Evolutionary conservation across 352 stramenopile genomes (phyloP).

Genomic region (Phytopythium boreale): DNA sequence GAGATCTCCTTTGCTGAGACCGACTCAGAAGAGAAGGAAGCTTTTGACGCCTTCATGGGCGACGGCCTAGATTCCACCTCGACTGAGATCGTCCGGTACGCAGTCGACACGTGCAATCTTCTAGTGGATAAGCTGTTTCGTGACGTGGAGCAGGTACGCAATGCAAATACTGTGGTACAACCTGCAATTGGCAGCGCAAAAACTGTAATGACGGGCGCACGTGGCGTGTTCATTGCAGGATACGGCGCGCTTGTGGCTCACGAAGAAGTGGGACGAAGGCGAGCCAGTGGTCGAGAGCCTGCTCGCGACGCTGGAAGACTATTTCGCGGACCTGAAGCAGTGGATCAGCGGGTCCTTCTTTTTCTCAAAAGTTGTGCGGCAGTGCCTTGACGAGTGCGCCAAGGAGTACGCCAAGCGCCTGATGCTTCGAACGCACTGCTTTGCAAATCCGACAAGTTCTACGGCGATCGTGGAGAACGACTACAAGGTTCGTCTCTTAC

Average conservation of each 20-base stretch:
- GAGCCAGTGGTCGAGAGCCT: conserved; percentile 71
- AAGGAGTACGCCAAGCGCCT: conserved; percentile 67
- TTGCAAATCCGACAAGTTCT: conserved; percentile 34
- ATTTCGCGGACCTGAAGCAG: conserved; percentile 60
- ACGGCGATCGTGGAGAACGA: conserved; percentile 55
- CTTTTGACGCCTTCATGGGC: conserved; percentile 73
- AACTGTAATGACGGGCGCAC: not conserved
- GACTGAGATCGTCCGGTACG: conserved; percentile 78
- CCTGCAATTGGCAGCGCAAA: not conserved
- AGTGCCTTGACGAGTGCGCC: conserved; percentile 63
- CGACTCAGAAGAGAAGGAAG: conserved; percentile 69
- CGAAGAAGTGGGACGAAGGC: conserved; percentile 82
- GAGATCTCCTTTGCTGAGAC: conserved; percentile 80
- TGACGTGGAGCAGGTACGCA: conserved; percentile 65
- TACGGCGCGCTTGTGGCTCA: conserved; percentile 71
- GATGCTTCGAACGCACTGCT: conserved; percentile 51
- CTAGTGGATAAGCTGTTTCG: conserved; percentile 77
- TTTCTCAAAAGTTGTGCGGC: conserved; percentile 75
- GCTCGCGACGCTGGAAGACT: conserved; percentile 76
- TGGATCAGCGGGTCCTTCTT: conserved; percentile 86
- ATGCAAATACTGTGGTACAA: not conserved
- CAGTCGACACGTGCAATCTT: conserved; percentile 56
- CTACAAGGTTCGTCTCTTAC: conserved; percentile 33
- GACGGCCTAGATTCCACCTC: conserved; percentile 73
- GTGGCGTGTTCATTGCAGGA: conserved; percentile 27